Evolutionary conservation across 495 filamentous ascomycete genomes (phyloP).

Genomic region (Friedmanniomyces endolithicus): DNA sequence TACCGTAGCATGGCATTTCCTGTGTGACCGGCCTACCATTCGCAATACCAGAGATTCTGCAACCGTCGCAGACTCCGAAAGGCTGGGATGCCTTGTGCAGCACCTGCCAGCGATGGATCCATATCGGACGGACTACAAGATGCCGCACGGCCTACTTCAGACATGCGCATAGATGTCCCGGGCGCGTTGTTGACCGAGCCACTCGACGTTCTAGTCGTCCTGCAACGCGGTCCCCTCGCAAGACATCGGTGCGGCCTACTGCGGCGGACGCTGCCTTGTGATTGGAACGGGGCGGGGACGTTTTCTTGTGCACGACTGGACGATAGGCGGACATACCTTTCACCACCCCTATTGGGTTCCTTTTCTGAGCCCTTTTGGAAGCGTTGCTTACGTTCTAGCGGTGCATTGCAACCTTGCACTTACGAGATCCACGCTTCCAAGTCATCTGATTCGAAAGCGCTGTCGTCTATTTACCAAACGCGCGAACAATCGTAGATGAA

Average conservation of each 20-base stretch:
- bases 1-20: conserved; percentile 5
- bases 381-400: conserved; percentile 3
- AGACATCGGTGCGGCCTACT: background rate
- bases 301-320: background rate
- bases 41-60: background rate
- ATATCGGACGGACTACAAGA: background rate
- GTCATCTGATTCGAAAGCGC: no score
- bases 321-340: background rate
- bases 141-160: conserved; percentile 11
- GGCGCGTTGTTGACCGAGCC: background rate
- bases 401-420: background rate
- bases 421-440: no score
- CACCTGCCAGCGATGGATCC: conserved; percentile 4
- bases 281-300: background rate
- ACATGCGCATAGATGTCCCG: conserved; percentile 9
- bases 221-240: background rate
- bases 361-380: conserved; percentile 7
- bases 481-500: no score
- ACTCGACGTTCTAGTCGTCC: background rate
- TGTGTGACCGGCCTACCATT: background rate
- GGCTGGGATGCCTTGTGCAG: conserved; percentile 1
- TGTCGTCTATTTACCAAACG: no score
- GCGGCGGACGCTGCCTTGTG: background rate
- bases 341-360: background rate
- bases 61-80: background rate